A percentile compares a stretch with the other conserved stretches of the same genome.
These are phyloP conservation scores for Brassica carinata DNA, from an alignment of 345 rosid species.

Conservation along the genomic window DNA sequence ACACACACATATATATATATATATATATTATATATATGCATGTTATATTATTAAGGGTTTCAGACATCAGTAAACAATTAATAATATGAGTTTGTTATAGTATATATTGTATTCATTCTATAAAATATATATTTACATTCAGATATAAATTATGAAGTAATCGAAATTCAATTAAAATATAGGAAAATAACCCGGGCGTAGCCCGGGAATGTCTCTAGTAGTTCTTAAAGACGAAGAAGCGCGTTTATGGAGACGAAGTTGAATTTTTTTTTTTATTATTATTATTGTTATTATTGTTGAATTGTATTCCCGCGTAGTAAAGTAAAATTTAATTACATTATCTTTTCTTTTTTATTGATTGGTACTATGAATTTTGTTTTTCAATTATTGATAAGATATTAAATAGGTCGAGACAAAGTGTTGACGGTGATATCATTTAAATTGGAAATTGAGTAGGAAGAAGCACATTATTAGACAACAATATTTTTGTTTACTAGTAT, in stretches of 20 bases:
- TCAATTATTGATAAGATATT: slow-evolving; percentile 26
- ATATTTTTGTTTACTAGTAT: not conserved
- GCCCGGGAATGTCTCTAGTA: no score
- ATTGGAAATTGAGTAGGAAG: slow-evolving; percentile 37
- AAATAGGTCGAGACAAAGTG: slow-evolving; percentile 19
- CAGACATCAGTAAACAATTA: no score
- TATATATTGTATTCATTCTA: no score
- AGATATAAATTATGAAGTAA: no score
- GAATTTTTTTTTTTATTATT: no score
- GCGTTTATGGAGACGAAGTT: slow-evolving; percentile 41
- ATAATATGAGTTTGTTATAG: no score
- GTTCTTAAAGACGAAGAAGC: slow-evolving; percentile 32
- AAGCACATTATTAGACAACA: slow-evolving; percentile 37
- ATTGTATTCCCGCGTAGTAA: slow-evolving; percentile 31
- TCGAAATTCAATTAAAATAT: no score
- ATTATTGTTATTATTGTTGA: not conserved
- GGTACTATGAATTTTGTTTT: not conserved
- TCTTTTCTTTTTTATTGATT: not conserved
- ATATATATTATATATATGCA: no score
- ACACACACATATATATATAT: no score
- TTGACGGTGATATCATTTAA: slow-evolving; percentile 37
- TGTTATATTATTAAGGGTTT: no score
- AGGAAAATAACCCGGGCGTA: no score
- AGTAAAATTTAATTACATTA: not conserved
- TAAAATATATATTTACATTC: no score